These are phyloP conservation scores for Cicer cuneatum DNA, from an alignment of 306 rosid genomes.

Conservation along the genomic window DNA sequence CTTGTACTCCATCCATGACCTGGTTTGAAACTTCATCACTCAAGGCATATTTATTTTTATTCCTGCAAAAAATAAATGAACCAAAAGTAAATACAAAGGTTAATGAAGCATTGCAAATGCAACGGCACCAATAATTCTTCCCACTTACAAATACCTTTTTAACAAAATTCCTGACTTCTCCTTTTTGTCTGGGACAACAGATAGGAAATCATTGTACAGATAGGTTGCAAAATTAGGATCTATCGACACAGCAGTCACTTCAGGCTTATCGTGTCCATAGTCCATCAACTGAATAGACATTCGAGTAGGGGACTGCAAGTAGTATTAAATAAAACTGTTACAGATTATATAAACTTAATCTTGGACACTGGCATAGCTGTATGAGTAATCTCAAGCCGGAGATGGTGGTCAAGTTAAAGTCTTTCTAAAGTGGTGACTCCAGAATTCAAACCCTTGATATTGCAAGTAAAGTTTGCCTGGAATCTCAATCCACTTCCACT, in stretches of 20 bases:
- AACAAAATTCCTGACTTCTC: constrained; percentile 82
- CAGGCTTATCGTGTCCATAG: constrained; percentile 90
- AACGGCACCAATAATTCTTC: constrained; percentile 37
- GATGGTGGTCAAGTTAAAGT: not conserved
- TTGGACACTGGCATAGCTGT: not conserved
- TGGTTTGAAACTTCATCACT: constrained; percentile 73
- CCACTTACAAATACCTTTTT: constrained; percentile 68
- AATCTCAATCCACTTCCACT: constrained; percentile 6
- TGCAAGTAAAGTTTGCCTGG: constrained; percentile 22
- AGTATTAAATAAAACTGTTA: constrained; percentile 25
- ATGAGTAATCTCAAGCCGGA: constrained; percentile 17
- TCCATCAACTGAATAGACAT: constrained; percentile 94
- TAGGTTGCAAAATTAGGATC: constrained; percentile 92
- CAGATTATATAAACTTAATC: constrained; percentile 13
- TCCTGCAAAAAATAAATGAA: constrained; percentile 60
- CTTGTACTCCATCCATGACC: constrained; percentile 75
- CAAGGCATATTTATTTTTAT: constrained; percentile 60
- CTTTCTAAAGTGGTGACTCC: constrained; percentile 20
- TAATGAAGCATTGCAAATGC: constrained; percentile 31
- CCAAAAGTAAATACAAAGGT: constrained; percentile 41
- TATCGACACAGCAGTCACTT: constrained; percentile 91
- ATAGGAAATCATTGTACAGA: constrained; percentile 78
- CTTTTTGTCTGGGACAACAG: constrained; percentile 75
- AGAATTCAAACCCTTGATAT: constrained; percentile 11
- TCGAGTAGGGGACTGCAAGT: constrained; percentile 67